phyloP scores from a whole-genome alignment of 2,329 filamentous ascomycete species.

The Amesomyces nigricolor region DNA sequence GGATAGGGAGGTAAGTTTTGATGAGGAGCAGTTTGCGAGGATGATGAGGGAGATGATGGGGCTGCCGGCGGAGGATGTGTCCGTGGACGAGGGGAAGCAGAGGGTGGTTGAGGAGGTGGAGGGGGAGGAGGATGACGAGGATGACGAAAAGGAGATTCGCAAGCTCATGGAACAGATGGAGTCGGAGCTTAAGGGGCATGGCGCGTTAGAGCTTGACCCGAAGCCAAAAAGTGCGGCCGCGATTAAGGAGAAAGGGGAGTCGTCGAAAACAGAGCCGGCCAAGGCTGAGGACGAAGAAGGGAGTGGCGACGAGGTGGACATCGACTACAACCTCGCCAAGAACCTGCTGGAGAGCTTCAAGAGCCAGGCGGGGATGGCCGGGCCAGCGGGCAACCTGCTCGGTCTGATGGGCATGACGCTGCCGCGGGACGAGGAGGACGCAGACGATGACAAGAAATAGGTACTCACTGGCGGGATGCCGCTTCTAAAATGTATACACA shows the following conservation, averaged over 20 bases:
- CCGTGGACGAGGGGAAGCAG: conserved; percentile 6
- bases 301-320: conserved; percentile 58
- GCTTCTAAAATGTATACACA: not conserved
- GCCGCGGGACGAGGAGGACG: conserved; percentile 69
- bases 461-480: not conserved
- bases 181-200: conserved; percentile 62
- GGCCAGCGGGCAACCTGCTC: conserved; percentile 82
- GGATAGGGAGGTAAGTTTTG: conserved; percentile 71
- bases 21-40: conserved; percentile 75
- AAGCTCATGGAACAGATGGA: conserved; percentile 66
- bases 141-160: conserved; percentile 57
- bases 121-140: conserved; percentile 43
- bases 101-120: conserved; percentile 32
- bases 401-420: conserved; percentile 78
- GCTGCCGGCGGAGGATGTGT: conserved; percentile 36
- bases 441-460: conserved; percentile 27
- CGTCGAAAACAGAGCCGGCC: conserved; percentile 12
- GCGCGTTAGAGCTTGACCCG: conserved; percentile 54
- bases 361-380: conserved; percentile 76
- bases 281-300: conserved; percentile 30
- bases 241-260: conserved; percentile 27
- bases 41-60: conserved; percentile 96
- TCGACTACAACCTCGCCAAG: conserved; percentile 82
- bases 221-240: conserved; percentile 27
- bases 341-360: conserved; percentile 93